A percentile compares a stretch with the other conserved stretches of the same genome.
phyloP scores from a whole-genome alignment of 768 basidiomycete genomes.

The Lentinula sp. region DNA sequence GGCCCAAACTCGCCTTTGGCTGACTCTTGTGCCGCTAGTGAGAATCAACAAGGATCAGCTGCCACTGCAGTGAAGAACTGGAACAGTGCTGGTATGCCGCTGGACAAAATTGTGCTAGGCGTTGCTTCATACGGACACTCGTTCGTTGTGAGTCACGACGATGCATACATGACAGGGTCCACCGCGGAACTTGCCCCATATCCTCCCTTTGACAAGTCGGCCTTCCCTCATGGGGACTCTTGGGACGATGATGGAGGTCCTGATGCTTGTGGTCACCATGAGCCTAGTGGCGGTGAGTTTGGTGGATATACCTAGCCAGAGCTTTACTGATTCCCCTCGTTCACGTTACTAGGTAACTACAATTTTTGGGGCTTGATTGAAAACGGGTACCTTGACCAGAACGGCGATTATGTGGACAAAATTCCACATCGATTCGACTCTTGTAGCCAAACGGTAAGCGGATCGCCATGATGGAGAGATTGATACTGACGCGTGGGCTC shows the following conservation, averaged over 20 bases:
- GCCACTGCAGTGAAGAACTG: slow-evolving; percentile 64
- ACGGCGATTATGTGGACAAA: slow-evolving; percentile 41
- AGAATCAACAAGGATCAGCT: slow-evolving; percentile 67
- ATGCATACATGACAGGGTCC: slow-evolving; percentile 40
- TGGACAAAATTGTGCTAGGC: slow-evolving; percentile 65
- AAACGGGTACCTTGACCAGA: slow-evolving; percentile 43
- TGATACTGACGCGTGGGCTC: background rate
- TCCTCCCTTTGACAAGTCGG: slow-evolving; percentile 45
- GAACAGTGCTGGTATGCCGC: slow-evolving; percentile 75
- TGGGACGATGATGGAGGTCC: slow-evolving; percentile 51
- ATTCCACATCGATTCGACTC: slow-evolving; percentile 51
- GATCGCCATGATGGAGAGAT: background rate
- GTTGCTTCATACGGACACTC: slow-evolving; percentile 83
- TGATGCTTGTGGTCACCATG: slow-evolving; percentile 51
- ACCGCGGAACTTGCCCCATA: slow-evolving; percentile 35
- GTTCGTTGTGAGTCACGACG: slow-evolving; percentile 42
- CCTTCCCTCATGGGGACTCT: slow-evolving; percentile 50
- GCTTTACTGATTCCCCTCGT: background rate
- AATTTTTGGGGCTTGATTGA: slow-evolving; percentile 64
- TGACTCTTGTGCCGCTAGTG: slow-evolving; percentile 61
- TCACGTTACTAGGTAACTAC: slow-evolving; percentile 14
- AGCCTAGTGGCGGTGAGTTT: slow-evolving; percentile 40
- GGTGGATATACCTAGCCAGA: background rate
- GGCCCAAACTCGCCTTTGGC: slow-evolving; percentile 68
- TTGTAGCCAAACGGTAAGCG: slow-evolving; percentile 64